Conservation (phyloP, 257 asterid species). For the Rehmannia glutinosa region DNA sequence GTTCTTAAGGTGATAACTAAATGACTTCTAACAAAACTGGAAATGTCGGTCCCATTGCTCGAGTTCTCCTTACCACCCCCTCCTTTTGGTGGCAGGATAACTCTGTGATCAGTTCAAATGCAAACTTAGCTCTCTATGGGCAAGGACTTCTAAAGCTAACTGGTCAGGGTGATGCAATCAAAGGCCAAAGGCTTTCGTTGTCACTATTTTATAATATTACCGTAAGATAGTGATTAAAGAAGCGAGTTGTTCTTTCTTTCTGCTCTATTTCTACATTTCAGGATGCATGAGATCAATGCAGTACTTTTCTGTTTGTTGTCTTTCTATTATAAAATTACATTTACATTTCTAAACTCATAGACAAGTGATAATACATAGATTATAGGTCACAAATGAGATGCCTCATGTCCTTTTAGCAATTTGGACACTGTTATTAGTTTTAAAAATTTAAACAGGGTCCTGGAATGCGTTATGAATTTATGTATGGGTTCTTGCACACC, state of each 20-base stretch:
- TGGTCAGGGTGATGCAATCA: constrained; percentile 90
- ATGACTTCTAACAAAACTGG: not conserved
- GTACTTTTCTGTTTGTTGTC: constrained; percentile 1
- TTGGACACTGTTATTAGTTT: too few relatives aligned
- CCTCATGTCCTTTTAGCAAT: constrained; percentile 8
- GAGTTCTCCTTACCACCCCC: not conserved
- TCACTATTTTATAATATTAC: constrained; percentile 87
- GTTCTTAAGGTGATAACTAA: constrained; percentile 72
- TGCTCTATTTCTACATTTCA: constrained; percentile 4
- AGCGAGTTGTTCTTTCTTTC: constrained; percentile 3
- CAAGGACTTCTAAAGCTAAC: constrained; percentile 80
- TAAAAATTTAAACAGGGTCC: not conserved
- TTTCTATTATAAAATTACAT: not conserved
- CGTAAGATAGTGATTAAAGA: constrained; percentile 46
- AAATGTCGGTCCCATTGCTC: constrained; percentile 14
- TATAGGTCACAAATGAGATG: not conserved
- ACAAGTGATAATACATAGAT: not conserved
- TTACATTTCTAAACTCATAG: not conserved
- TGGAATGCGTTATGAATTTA: not conserved
- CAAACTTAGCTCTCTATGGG: constrained; percentile 82
- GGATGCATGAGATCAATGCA: not conserved
- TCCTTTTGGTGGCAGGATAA: constrained; percentile 54
- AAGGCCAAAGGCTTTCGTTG: constrained; percentile 85
- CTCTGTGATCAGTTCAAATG: constrained; percentile 87
- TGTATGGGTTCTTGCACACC: not conserved